These are phyloP conservation scores for Astrephomene gubernaculifera DNA, from an alignment of 139 green algal species.

Conservation along the genomic window DNA sequence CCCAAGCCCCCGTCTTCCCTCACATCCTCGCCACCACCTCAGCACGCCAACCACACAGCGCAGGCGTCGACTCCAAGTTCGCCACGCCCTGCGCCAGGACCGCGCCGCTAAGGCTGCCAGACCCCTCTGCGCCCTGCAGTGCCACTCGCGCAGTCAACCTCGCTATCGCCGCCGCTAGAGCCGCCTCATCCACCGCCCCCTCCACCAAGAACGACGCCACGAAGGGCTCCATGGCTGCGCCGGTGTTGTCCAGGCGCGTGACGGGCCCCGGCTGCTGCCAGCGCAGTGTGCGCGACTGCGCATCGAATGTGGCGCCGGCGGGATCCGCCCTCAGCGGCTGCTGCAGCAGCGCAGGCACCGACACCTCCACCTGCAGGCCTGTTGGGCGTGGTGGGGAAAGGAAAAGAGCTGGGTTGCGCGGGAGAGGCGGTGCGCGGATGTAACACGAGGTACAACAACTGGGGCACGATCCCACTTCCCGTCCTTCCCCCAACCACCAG, in stretches of 20 bases:
- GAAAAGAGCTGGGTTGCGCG: no score
- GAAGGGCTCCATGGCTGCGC: not conserved
- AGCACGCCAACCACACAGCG: slow-evolving; percentile 16
- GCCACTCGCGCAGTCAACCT: not conserved
- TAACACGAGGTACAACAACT: no score
- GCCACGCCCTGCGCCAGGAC: slow-evolving; percentile 26
- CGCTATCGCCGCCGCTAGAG: not conserved
- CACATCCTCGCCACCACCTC: slow-evolving; percentile 1
- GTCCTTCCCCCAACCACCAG: no score
- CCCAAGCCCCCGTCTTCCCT: no score
- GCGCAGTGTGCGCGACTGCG: not conserved
- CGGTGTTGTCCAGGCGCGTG: not conserved
- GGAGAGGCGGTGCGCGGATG: no score
- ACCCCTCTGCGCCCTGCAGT: not conserved
- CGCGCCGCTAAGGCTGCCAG: slow-evolving; percentile 18
- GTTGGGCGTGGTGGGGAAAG: not conserved
- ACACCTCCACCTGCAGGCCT: slow-evolving; percentile 3
- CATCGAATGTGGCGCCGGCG: slow-evolving; percentile 1
- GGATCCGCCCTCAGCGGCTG: not conserved
- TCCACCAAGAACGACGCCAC: slow-evolving; percentile 22
- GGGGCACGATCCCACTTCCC: no score
- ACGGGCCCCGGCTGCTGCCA: not conserved
- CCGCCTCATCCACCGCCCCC: not conserved
- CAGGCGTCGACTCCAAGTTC: slow-evolving; percentile 25
- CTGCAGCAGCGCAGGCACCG: slow-evolving; percentile 21